Percentiles rank a stretch among this genome's conserved stretches.
phyloP scores from a whole-genome alignment of 495 filamentous ascomycete genomes.

The Friedmanniomyces simplex region DNA sequence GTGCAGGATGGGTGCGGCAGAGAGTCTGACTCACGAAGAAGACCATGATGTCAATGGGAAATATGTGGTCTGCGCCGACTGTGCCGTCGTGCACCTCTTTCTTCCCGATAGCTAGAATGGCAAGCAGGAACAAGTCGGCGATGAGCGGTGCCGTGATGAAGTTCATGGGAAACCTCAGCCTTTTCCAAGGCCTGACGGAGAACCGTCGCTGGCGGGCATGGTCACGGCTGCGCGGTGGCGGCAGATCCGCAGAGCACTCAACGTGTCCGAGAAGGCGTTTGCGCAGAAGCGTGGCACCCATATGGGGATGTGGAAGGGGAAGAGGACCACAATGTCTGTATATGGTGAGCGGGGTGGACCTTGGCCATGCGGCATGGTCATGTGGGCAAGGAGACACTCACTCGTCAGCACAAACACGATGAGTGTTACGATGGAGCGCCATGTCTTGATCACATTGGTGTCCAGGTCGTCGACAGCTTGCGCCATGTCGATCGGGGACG shows the following conservation, averaged over 20 bases:
- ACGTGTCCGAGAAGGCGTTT: conserved; percentile 33
- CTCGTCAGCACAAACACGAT: conserved; percentile 54
- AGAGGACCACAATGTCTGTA: conserved; percentile 52
- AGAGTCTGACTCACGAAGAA: conserved; percentile 45
- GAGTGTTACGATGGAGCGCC: conserved; percentile 54
- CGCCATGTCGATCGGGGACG: not conserved
- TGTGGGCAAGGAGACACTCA: conserved; percentile 30
- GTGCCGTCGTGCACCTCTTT: conserved; percentile 53
- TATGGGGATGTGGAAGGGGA: conserved; percentile 51
- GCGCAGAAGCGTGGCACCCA: conserved; percentile 40
- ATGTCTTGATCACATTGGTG: conserved; percentile 43
- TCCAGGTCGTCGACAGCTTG: conserved; percentile 29
- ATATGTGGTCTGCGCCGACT: conserved; percentile 48
- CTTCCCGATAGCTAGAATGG: conserved; percentile 50
- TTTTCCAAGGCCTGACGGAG: conserved; percentile 30
- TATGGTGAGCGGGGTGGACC: not conserved
- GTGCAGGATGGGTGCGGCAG: not conserved
- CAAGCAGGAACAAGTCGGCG: conserved; percentile 55
- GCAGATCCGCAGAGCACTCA: conserved; percentile 40
- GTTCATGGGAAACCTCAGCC: conserved; percentile 47
- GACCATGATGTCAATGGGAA: conserved; percentile 52
- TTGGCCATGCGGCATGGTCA: conserved; percentile 1
- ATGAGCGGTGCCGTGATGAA: conserved; percentile 56
- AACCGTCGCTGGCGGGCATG: conserved; percentile 18
- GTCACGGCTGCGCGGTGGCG: conserved; percentile 1